phyloP scores from a whole-genome alignment of 768 basidiomycete species.

The Podaxis carcinomalis region DNA sequence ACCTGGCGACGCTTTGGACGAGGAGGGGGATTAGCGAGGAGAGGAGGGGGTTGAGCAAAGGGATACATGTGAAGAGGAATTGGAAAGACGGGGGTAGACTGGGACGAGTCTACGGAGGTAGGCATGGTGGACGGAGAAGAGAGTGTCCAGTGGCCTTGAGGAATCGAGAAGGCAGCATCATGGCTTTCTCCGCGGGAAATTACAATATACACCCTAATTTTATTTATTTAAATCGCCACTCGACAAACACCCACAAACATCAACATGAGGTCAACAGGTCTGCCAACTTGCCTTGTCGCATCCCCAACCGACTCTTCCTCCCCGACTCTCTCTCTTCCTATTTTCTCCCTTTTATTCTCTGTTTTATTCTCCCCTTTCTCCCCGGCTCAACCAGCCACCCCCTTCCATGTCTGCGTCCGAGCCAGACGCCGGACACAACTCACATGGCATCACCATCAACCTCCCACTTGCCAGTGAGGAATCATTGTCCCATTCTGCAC shows the following conservation, averaged over 20 bases:
- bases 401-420: constrained; percentile 7
- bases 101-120: constrained; percentile 12
- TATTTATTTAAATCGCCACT: constrained; percentile 18
- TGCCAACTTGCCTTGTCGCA: constrained; percentile 14
- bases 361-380: constrained; percentile 12
- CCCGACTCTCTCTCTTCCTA: constrained; percentile 17
- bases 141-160: constrained; percentile 7
- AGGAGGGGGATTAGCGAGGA: constrained; percentile 40
- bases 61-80: constrained; percentile 72
- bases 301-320: constrained; percentile 12
- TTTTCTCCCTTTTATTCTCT: constrained; percentile 14
- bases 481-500: too few relatives aligned
- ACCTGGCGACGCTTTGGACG: constrained; percentile 82
- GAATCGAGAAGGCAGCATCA: constrained; percentile 8
- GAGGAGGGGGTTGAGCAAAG: constrained; percentile 40
- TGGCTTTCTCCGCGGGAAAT: constrained; percentile 9
- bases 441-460: constrained; percentile 29
- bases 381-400: background rate
- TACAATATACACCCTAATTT: background rate
- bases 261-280: constrained; percentile 33
- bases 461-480: background rate
- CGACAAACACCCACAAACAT: constrained; percentile 32
- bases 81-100: constrained; percentile 43
- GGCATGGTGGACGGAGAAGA: constrained; percentile 14
- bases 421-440: constrained; percentile 4